Conservation (phyloP, 805 yeast species). For the Kuraishia borneana region DNA sequence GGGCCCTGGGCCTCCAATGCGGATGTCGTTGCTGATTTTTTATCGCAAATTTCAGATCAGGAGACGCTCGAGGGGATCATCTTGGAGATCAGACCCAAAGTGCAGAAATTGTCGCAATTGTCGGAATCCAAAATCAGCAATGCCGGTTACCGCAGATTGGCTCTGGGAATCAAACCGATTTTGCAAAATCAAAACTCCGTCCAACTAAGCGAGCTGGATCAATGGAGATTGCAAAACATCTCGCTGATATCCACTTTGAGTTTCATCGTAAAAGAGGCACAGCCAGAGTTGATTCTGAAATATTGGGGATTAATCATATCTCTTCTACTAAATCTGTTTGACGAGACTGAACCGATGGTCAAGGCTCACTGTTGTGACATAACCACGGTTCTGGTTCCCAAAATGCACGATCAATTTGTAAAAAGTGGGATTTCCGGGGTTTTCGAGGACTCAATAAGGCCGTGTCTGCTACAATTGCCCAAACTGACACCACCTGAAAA, state of each 20-base stretch:
- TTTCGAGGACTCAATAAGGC: conserved; percentile 12
- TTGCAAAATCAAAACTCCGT: conserved; percentile 8
- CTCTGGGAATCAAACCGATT: conserved; percentile 9
- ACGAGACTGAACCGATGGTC: conserved; percentile 15
- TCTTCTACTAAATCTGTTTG: conserved; percentile 13
- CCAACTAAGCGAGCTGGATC: conserved; percentile 8
- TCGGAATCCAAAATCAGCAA: conserved; percentile 6
- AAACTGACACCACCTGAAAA: conserved; percentile 14
- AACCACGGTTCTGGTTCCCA: background rate
- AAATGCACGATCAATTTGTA: conserved; percentile 6
- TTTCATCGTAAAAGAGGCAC: background rate
- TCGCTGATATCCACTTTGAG: conserved; percentile 6
- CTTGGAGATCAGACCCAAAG: conserved; percentile 3
- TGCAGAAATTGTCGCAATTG: conserved; percentile 5
- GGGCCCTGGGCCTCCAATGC: too few relatives aligned
- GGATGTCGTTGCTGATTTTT: too few relatives aligned
- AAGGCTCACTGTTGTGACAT: conserved; percentile 11
- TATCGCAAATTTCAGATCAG: conserved; percentile 4
- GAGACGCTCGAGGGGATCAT: conserved; percentile 6
- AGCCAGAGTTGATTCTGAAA: conserved; percentile 6
- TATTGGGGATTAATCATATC: conserved; percentile 17
- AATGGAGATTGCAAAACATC: conserved; percentile 9
- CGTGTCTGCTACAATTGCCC: conserved; percentile 18
- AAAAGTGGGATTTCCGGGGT: conserved; percentile 12
- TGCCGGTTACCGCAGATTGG: conserved; percentile 7